Conservation (phyloP, 1,284 basidiomycete genomes). For the Taiwanofungus camphoratus region DNA sequence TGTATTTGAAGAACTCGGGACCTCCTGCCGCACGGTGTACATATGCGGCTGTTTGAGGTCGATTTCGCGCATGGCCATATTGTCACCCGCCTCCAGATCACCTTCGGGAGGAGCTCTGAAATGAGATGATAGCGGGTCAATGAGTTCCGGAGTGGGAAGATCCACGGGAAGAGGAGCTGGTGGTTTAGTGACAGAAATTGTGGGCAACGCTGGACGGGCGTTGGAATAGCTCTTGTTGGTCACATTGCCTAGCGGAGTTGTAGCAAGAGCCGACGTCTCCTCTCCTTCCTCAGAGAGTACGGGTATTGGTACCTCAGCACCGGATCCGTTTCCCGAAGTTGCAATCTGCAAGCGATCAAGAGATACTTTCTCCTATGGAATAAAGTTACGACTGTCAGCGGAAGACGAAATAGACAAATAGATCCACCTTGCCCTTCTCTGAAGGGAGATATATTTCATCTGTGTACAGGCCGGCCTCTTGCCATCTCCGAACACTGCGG, state of each 20-base stretch:
- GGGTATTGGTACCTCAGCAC: slow-evolving; percentile 34
- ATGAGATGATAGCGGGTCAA: slow-evolving; percentile 24
- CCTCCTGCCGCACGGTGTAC: slow-evolving; percentile 6
- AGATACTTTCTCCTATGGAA: slow-evolving; percentile 21
- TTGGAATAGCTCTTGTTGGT: slow-evolving; percentile 16
- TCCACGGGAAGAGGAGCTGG: slow-evolving; percentile 60
- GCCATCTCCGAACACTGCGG: slow-evolving; percentile 79
- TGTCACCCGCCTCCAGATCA: slow-evolving; percentile 59
- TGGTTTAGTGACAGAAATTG: slow-evolving; percentile 61
- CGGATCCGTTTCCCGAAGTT: slow-evolving; percentile 18
- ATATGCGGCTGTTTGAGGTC: slow-evolving; percentile 13
- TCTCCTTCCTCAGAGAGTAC: slow-evolving; percentile 23
- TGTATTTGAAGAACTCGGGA: slow-evolving; percentile 7
- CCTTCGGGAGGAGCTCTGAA: slow-evolving; percentile 17
- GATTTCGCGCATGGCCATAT: slow-evolving; percentile 36
- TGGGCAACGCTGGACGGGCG: slow-evolving; percentile 34
- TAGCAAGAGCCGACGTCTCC: slow-evolving; percentile 15
- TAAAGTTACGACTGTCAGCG: slow-evolving; percentile 1
- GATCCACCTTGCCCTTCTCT: slow-evolving; percentile 45
- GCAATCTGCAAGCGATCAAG: slow-evolving; percentile 21
- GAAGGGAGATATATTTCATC: slow-evolving; percentile 31
- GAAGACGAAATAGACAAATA: neutral
- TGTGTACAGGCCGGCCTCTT: slow-evolving; percentile 66
- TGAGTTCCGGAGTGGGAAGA: slow-evolving; percentile 58
- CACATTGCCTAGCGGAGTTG: slow-evolving; percentile 19